These are phyloP conservation scores for Begonia peltatifolia DNA, from an alignment of 306 rosid genomes.

Conservation along the genomic window DNA sequence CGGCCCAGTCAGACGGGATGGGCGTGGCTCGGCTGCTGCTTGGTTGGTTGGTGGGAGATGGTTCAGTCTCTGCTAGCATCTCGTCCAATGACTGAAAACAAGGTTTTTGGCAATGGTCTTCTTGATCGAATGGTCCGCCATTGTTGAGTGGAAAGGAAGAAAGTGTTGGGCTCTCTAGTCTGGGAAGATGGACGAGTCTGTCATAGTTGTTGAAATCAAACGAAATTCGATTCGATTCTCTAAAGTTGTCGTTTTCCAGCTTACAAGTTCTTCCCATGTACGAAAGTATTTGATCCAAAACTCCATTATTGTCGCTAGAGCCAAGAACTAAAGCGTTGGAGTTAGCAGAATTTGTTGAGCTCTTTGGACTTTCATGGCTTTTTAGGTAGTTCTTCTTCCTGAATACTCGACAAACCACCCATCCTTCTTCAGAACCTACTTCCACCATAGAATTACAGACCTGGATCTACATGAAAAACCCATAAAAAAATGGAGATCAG, in stretches of 20 bases:
- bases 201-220: conserved; percentile 14
- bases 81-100: conserved; percentile 16
- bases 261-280: conserved; percentile 53
- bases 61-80: conserved; percentile 18
- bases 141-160: conserved; percentile 16
- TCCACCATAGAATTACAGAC: conserved; percentile 22
- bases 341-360: conserved; percentile 16
- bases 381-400: conserved; percentile 47
- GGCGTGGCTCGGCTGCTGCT: conserved; percentile 3
- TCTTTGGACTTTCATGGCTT: conserved; percentile 30
- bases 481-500: not conserved
- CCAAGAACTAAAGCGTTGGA: conserved; percentile 7
- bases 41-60: conserved; percentile 10
- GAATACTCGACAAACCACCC: conserved; percentile 51
- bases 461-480: conserved; percentile 10
- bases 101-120: conserved; percentile 4
- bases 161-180: conserved; percentile 32
- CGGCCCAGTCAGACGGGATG: conserved; percentile 24
- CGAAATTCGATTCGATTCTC: not conserved
- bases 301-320: conserved; percentile 30
- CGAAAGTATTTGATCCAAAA: conserved; percentile 34
- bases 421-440: conserved; percentile 24
- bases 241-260: conserved; percentile 19
- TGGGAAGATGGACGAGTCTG: conserved; percentile 37
- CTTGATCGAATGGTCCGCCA: conserved; percentile 9